Conservation (phyloP, 2,329 filamentous ascomycete genomes). For the Fusarium keratoplasticum region DNA sequence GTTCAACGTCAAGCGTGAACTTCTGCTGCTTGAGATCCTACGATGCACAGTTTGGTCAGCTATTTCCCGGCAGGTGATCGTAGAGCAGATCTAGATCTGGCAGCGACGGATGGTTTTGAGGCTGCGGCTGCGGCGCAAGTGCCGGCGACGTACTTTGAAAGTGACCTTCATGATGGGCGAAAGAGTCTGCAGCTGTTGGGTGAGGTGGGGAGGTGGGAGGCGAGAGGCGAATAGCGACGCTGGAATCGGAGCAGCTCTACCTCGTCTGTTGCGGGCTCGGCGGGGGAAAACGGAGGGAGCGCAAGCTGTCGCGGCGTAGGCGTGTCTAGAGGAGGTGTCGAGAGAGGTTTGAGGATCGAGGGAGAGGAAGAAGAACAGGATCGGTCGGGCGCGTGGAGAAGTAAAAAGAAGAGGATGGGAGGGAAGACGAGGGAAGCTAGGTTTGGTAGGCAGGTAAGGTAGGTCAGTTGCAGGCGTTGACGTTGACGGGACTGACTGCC, state of each 20-base stretch:
- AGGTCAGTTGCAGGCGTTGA: conserved; percentile 25
- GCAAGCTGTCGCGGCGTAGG: conserved; percentile 1
- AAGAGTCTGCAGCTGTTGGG: conserved; percentile 48
- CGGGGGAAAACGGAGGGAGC: neutral
- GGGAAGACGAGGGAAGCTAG: conserved; percentile 31
- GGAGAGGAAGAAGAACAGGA: conserved; percentile 10
- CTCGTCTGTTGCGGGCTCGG: conserved; percentile 25
- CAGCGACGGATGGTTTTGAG: neutral
- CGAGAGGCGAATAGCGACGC: conserved; percentile 36
- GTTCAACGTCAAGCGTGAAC: conserved; percentile 95
- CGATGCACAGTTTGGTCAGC: conserved; percentile 23
- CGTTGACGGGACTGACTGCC: conserved; percentile 28
- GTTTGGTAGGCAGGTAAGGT: conserved; percentile 1
- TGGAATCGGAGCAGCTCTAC: conserved; percentile 14
- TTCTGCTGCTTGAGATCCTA: conserved; percentile 99
- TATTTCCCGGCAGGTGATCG: neutral
- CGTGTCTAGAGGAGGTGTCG: neutral
- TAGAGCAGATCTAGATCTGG: neutral
- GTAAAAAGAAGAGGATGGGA: neutral
- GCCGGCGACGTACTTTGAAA: conserved; percentile 65
- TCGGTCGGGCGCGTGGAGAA: conserved; percentile 20
- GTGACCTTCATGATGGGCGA: conserved; percentile 75
- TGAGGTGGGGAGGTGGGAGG: conserved; percentile 40
- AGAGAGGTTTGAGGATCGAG: conserved; percentile 10
- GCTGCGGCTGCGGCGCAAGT: neutral